Base-by-base conservation (phyloP, 192 early-diverging fungal genomes). In the Lunasporangiospora selenospora region DNA sequence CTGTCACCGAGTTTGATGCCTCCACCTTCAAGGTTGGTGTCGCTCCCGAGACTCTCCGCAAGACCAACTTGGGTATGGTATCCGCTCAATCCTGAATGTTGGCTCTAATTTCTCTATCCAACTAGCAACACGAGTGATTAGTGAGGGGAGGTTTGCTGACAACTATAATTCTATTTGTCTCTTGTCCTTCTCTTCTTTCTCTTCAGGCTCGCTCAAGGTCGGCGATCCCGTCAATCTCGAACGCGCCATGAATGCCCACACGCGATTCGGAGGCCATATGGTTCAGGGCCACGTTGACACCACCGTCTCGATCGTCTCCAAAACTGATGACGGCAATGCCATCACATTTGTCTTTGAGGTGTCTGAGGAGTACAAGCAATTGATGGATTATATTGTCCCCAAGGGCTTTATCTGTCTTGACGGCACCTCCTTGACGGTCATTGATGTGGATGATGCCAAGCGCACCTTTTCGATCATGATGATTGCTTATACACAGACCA, bases 321-420 rank as follows among this genome's bases (percentile, higher is more conserved):
- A 88, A 23, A 85, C 79, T 1, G 91, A 91, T n/a, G 98, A 99
- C 58, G 93, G 81, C 7, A 97, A 98, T 81, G 69, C 69, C 23
- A 73, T 95, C 91, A 33, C 71, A 91, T 49, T 86, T 90, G 80
- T 83, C 88, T 76, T 81, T 83, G 36, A 77, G 92, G 36, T 51
- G 43, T 23, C 60, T 30, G 50, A 58, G 29, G 30, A 87, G 82
- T 45, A 69, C 63, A 19, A 85, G 84, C 60, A 73, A 41, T 82
- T 89, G 6, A 81, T 97, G 75, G 75, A 77, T 12, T 95, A 95
- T 62, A 92, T 98, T 42, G 89, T 98, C 21, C 92, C 95, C 47
- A 99, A 99, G 76, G 98, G 98, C 3, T 99, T 92, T 65, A 90
- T 98, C 49, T 83, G 89, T 46, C 62, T 99, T 19, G 95, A 99